Evolutionary conservation across 257 asterid genomes (phyloP).

Genomic region (Solanum bukasovii): DNA sequence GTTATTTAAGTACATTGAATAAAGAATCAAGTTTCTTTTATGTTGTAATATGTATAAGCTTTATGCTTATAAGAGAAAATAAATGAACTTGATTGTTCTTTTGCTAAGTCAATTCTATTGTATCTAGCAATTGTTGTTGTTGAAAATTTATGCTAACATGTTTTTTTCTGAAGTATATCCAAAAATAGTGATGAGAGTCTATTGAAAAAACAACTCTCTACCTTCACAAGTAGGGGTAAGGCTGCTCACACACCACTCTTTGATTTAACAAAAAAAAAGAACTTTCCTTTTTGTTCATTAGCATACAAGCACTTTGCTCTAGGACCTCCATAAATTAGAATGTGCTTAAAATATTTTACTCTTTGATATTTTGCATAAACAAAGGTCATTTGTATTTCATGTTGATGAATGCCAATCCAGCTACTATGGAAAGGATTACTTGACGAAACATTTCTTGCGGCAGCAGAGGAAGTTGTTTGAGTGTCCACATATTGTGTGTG

Average conservation of each 20-base stretch:
- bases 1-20: no score
- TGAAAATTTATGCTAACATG: no score
- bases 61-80: background rate
- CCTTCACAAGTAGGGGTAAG: no score
- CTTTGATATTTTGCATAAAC: background rate
- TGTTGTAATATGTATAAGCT: no score
- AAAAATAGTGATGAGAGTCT: no score
- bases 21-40: no score
- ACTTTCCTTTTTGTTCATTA: background rate
- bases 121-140: background rate
- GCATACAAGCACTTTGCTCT: background rate
- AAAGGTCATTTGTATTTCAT: slow-evolving; percentile 69
- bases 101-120: no score
- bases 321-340: background rate
- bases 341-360: background rate
- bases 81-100: no score
- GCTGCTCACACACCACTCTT: no score
- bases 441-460: slow-evolving; percentile 57
- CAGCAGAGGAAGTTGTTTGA: slow-evolving; percentile 30
- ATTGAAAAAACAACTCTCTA: no score
- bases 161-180: no score
- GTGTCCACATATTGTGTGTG: slow-evolving; percentile 59
- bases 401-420: slow-evolving; percentile 67
- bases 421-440: slow-evolving; percentile 69
- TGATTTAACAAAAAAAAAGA: background rate